Conservation (phyloP, 768 basidiomycete genomes). For the Kwoniella heveanensis region DNA sequence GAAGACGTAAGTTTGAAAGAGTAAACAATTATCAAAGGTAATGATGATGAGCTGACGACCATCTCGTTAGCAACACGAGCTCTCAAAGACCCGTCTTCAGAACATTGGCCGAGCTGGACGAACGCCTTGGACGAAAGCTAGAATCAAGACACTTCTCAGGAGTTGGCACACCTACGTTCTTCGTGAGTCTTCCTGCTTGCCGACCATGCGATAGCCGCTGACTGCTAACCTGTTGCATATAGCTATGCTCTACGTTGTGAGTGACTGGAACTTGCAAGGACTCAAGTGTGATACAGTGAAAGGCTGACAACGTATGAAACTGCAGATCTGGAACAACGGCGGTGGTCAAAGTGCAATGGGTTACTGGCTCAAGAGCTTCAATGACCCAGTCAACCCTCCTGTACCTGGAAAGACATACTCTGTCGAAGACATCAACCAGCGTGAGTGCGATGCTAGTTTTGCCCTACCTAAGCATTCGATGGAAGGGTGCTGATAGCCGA, state of each 20-base stretch:
- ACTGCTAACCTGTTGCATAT: too few relatives aligned
- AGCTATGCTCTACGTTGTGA: conserved; percentile 26
- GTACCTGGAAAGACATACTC: conserved; percentile 33
- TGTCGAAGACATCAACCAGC: conserved; percentile 34
- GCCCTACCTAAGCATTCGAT: too few relatives aligned
- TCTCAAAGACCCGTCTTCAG: conserved; percentile 13
- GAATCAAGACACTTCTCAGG: conserved; percentile 12
- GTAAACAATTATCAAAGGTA: too few relatives aligned
- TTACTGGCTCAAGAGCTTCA: conserved; percentile 44
- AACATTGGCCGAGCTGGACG: conserved; percentile 17
- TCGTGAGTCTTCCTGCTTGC: conserved; percentile 12
- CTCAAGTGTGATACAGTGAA: too few relatives aligned
- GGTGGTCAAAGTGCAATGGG: conserved; percentile 25
- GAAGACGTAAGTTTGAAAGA: conserved; percentile 12
- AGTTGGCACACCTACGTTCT: conserved; percentile 32
- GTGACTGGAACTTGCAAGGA: conserved; percentile 3
- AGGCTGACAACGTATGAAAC: too few relatives aligned
- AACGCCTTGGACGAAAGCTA: conserved; percentile 6
- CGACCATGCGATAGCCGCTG: too few relatives aligned
- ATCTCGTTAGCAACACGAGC: conserved; percentile 1
- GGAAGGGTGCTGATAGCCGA: neutral
- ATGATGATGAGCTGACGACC: neutral
- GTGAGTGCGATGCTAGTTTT: conserved; percentile 5
- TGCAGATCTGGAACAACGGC: conserved; percentile 36
- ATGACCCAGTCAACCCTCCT: conserved; percentile 18